Evolutionary conservation across 108 stramenopile genomes (phyloP).

Genomic region (Chaetoceros tenuissimus): DNA sequence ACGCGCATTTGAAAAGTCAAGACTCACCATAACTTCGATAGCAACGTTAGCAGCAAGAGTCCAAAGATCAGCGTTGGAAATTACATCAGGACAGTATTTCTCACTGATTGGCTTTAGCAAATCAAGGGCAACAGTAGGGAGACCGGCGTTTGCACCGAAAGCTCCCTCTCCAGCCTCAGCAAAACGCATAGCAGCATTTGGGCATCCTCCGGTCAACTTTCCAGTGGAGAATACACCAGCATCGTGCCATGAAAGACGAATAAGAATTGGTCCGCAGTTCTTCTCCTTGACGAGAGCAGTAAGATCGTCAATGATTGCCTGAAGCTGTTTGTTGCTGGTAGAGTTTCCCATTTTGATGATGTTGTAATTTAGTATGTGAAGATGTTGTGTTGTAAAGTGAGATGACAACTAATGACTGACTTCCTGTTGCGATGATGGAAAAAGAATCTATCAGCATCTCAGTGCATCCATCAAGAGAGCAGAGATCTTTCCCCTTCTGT

Average conservation of each 20-base stretch:
- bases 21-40: slow-evolving; percentile 47
- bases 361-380: too few species aligned
- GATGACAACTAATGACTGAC: too few species aligned
- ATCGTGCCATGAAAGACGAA: slow-evolving; percentile 47
- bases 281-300: too few species aligned
- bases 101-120: slow-evolving; percentile 44
- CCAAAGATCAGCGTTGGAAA: slow-evolving; percentile 62
- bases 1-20: slow-evolving; percentile 41
- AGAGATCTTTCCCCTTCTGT: too few species aligned
- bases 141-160: slow-evolving; percentile 49
- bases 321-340: too few species aligned
- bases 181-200: slow-evolving; percentile 48
- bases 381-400: too few species aligned
- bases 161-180: slow-evolving; percentile 30
- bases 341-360: too few species aligned
- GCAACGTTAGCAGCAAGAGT: slow-evolving; percentile 62
- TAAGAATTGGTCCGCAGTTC: slow-evolving; percentile 70
- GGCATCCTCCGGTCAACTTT: slow-evolving; percentile 26
- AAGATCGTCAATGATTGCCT: too few species aligned
- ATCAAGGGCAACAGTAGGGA: slow-evolving; percentile 26
- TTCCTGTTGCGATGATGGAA: too few species aligned
- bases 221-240: slow-evolving; percentile 41
- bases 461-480: too few species aligned
- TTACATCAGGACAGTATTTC: slow-evolving; percentile 32
- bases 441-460: too few species aligned